phyloP scores from a whole-genome alignment of 805 yeast species.

The Alloascoidea africana region DNA sequence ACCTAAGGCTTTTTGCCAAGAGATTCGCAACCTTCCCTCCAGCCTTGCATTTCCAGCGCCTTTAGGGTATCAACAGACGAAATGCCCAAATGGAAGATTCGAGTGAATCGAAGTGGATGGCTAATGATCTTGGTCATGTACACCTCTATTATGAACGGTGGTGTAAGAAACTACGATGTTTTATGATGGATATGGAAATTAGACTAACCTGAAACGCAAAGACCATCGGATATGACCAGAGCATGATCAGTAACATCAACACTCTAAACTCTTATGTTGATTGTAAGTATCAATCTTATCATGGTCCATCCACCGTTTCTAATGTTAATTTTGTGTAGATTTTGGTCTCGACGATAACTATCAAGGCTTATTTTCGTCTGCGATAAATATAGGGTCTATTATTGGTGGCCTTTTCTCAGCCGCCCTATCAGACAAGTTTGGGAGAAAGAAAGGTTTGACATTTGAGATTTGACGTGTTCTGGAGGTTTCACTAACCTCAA shows the following conservation, averaged over 20 bases:
- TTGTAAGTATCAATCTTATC: background rate
- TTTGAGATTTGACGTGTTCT: too few relatives aligned
- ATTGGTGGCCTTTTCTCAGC: background rate
- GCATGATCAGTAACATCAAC: constrained; percentile 1
- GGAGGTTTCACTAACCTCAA: background rate
- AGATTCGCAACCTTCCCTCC: too few relatives aligned
- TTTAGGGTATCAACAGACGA: too few relatives aligned
- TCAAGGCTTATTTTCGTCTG: background rate
- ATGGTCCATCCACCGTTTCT: background rate
- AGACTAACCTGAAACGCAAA: too few relatives aligned
- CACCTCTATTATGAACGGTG: background rate
- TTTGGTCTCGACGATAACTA: constrained; percentile 1
- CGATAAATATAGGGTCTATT: background rate
- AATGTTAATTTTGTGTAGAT: background rate
- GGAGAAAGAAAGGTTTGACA: background rate
- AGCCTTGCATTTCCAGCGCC: too few relatives aligned
- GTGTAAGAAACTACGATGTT: too few relatives aligned
- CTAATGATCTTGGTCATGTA: constrained; percentile 1
- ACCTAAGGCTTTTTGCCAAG: too few relatives aligned
- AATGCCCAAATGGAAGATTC: constrained; percentile 1
- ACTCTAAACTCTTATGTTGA: background rate
- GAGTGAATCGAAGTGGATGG: constrained; percentile 3
- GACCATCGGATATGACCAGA: constrained; percentile 1
- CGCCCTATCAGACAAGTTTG: background rate
- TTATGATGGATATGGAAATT: too few relatives aligned